Percentiles rank a stretch among this genome's conserved stretches.
Evolutionary conservation across 768 basidiomycete species (phyloP).

Genomic region (Agaricus subrufescens): DNA sequence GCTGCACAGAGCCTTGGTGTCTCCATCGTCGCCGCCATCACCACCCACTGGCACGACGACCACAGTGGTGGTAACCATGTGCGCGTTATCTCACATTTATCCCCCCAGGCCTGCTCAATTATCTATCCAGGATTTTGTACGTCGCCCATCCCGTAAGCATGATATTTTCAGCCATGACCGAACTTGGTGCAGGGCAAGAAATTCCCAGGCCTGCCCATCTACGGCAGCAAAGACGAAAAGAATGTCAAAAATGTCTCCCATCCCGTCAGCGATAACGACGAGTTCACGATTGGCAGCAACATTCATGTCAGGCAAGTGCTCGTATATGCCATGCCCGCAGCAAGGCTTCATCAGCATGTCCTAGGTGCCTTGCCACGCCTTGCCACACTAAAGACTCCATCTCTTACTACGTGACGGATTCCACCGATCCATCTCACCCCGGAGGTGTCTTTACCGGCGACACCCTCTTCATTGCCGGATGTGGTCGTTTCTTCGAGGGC

Average conservation of each 20-base stretch:
- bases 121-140: background rate
- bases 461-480: constrained; percentile 85
- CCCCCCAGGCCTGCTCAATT: background rate
- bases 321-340: background rate
- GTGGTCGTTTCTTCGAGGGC: constrained; percentile 95
- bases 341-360: constrained; percentile 4
- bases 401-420: constrained; percentile 74
- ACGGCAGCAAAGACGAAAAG: constrained; percentile 72
- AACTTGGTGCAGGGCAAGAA: constrained; percentile 29
- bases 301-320: constrained; percentile 51
- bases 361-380: constrained; percentile 79
- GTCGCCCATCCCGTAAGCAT: background rate
- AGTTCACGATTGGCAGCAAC: constrained; percentile 66
- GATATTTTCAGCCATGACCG: background rate
- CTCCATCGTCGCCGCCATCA: constrained; percentile 67
- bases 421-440: constrained; percentile 41
- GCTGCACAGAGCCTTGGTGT: constrained; percentile 62
- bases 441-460: constrained; percentile 93
- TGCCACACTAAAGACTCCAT: constrained; percentile 98
- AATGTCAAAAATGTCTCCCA: constrained; percentile 56
- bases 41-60: constrained; percentile 91
- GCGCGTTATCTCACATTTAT: background rate
- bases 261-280: constrained; percentile 76
- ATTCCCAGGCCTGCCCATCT: constrained; percentile 52
- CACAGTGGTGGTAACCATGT: constrained; percentile 88